Conservation (phyloP, 2,329 filamentous ascomycete species). For the Paecilomyces sp. region DNA sequence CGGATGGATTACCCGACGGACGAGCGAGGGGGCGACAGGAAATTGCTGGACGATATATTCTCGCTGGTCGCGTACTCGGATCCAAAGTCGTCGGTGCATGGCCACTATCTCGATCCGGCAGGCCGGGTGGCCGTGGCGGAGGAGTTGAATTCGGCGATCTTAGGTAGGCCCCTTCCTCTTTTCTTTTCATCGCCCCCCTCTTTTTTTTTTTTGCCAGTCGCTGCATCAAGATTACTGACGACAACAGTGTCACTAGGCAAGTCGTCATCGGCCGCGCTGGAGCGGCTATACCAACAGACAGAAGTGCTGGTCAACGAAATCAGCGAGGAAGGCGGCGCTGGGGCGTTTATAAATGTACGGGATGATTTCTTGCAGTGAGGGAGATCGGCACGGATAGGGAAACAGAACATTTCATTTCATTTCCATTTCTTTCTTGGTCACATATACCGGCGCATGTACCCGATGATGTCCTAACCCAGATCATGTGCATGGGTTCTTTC, state of each 20-base stretch:
- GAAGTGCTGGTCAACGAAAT: constrained; percentile 78
- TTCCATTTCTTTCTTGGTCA: not conserved
- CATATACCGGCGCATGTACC: not conserved
- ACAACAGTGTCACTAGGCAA: constrained; percentile 75
- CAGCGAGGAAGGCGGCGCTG: constrained; percentile 69
- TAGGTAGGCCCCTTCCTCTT: constrained; percentile 54
- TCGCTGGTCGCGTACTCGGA: constrained; percentile 81
- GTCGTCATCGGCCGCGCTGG: constrained; percentile 76
- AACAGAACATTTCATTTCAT: not conserved
- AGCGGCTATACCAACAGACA: constrained; percentile 79
- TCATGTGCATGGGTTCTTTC: not conserved
- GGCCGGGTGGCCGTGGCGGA: constrained; percentile 77
- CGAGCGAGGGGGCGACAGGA: constrained; percentile 60
- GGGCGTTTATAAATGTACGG: constrained; percentile 70
- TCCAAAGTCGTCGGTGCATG: constrained; percentile 67
- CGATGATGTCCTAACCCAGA: not conserved
- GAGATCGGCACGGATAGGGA: not conserved
- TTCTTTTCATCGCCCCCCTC: constrained; percentile 6
- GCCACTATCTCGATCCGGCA: constrained; percentile 67
- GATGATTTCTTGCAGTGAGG: constrained; percentile 39
- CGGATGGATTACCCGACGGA: constrained; percentile 71
- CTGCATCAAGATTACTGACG: constrained; percentile 5
- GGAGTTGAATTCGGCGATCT: constrained; percentile 86
- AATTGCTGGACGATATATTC: constrained; percentile 76
- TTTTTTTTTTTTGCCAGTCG: too few relatives aligned